A percentile compares a stretch with the other conserved stretches of the same genome.
Conservation (phyloP, 1,284 basidiomycete genomes). For the Exsudoporus floridanus region DNA sequence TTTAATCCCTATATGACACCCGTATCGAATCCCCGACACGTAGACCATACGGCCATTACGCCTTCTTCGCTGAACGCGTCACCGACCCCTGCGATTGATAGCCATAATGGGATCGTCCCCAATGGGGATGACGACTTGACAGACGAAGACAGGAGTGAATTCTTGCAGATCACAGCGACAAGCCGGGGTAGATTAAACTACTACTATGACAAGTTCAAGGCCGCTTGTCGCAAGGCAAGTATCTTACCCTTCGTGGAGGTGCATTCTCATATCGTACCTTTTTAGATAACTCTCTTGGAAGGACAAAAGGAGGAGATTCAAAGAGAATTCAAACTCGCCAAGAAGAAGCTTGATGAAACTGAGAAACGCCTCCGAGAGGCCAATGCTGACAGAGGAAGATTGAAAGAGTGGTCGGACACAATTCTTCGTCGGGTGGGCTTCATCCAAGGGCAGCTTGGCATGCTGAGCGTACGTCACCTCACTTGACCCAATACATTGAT, state of each 20-base stretch:
- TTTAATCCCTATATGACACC: conserved; percentile 31
- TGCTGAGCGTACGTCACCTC: conserved; percentile 13
- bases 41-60: background rate
- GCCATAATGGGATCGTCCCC: background rate
- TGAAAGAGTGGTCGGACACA: conserved; percentile 12
- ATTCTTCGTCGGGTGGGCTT: conserved; percentile 10
- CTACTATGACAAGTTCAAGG: conserved; percentile 14
- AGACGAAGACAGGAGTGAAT: conserved; percentile 4
- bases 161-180: conserved; percentile 22
- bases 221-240: conserved; percentile 15
- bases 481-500: background rate
- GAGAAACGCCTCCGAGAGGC: conserved; percentile 19
- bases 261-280: conserved; percentile 1
- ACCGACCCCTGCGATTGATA: conserved; percentile 7
- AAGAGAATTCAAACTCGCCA: conserved; percentile 18
- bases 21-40: conserved; percentile 23
- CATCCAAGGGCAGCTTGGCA: conserved; percentile 13
- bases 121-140: background rate
- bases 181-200: conserved; percentile 16
- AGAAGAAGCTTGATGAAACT: conserved; percentile 24
- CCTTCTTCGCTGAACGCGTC: conserved; percentile 2
- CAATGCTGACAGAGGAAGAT: conserved; percentile 16
- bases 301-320: conserved; percentile 19
- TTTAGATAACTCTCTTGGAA: conserved; percentile 19
- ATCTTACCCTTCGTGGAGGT: background rate